Conservation (phyloP, 139 green algal genomes). For the Coccomyxa sp. region DNA sequence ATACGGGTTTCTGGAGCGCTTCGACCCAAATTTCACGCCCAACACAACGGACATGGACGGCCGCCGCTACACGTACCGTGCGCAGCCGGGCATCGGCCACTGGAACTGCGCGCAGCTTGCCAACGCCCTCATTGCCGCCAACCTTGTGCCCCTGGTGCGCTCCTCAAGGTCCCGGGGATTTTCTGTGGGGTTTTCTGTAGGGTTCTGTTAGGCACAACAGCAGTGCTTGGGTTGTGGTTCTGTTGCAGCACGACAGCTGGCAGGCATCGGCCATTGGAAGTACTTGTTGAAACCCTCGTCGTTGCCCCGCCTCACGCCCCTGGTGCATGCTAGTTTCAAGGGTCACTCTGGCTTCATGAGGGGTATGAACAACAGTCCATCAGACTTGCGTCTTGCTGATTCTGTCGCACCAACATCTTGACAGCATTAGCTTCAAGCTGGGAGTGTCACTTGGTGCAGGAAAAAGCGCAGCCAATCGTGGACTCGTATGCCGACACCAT, state of each 20-base stretch:
- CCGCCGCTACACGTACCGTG: constrained; percentile 33
- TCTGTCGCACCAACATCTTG: too few relatives aligned
- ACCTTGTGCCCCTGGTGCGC: constrained; percentile 24
- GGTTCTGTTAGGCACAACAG: too few relatives aligned
- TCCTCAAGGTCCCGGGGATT: background rate
- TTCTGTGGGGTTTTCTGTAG: background rate
- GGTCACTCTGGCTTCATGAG: too few relatives aligned
- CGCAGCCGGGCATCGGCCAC: constrained; percentile 54
- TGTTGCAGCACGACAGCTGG: too few relatives aligned
- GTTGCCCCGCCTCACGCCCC: too few relatives aligned
- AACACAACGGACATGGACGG: constrained; percentile 83
- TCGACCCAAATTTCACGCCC: constrained; percentile 89
- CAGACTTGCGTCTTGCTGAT: too few relatives aligned
- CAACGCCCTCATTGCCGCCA: constrained; percentile 52
- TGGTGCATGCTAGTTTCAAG: too few relatives aligned
- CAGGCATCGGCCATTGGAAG: too few relatives aligned
- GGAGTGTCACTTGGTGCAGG: background rate
- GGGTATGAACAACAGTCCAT: too few relatives aligned
- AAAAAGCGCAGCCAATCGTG: constrained; percentile 48
- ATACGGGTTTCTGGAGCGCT: constrained; percentile 83
- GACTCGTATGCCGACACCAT: constrained; percentile 44
- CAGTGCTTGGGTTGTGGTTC: too few relatives aligned
- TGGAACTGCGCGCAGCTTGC: constrained; percentile 70
- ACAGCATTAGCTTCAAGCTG: too few relatives aligned
- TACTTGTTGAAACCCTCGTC: too few relatives aligned